Evolutionary conservation across 2,329 filamentous ascomycete genomes (phyloP).

Genomic region (Colletotrichum tropicicola): DNA sequence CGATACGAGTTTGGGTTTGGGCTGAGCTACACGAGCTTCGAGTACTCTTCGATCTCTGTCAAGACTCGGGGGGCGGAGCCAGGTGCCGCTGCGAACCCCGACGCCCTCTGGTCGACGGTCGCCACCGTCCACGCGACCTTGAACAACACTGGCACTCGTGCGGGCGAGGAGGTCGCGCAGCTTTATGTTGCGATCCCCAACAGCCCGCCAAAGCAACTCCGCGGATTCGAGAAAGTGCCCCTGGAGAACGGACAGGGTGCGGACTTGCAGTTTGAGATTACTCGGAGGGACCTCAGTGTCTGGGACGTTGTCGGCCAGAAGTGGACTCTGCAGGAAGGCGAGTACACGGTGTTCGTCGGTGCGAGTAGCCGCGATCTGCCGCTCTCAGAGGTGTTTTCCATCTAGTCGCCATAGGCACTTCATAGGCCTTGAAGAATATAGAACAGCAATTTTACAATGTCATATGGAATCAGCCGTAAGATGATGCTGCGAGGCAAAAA

Average conservation of each 20-base stretch:
- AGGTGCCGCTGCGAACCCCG: conserved; percentile 49
- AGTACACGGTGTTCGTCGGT: conserved; percentile 55
- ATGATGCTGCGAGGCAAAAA: background rate
- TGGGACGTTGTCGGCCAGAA: conserved; percentile 71
- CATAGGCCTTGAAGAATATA: background rate
- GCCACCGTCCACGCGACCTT: conserved; percentile 48
- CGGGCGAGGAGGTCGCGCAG: conserved; percentile 57
- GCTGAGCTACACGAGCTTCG: conserved; percentile 63
- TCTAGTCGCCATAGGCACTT: background rate
- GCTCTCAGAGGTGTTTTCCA: conserved; percentile 35
- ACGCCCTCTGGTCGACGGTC: conserved; percentile 57
- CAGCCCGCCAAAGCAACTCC: conserved; percentile 64
- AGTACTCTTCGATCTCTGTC: conserved; percentile 53
- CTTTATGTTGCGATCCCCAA: conserved; percentile 56
- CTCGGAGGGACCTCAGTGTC: conserved; percentile 70
- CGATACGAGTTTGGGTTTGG: conserved; percentile 67
- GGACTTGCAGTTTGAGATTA: conserved; percentile 61
- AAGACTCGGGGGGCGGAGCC: conserved; percentile 32
- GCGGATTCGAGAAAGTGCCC: conserved; percentile 60
- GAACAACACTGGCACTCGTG: conserved; percentile 50
- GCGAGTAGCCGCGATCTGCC: conserved; percentile 56
- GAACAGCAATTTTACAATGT: background rate
- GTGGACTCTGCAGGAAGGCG: conserved; percentile 62
- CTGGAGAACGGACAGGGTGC: conserved; percentile 27
- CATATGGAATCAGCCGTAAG: background rate